phyloP scores from a whole-genome alignment of 352 stramenopile species.

The Hyaloperonospora arabidopsidis region DNA sequence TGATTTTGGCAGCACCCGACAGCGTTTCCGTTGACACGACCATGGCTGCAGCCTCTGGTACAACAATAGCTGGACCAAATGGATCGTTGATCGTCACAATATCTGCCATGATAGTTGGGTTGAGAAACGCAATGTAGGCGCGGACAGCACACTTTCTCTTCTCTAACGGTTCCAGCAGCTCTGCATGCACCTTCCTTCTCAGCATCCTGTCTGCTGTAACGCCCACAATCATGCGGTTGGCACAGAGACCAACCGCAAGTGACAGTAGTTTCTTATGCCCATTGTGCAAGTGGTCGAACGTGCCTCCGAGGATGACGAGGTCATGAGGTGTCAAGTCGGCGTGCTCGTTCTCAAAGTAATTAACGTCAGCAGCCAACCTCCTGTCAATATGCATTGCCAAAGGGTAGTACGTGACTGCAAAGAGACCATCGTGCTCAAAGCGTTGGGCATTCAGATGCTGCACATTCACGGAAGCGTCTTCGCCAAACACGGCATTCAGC shows the following conservation, averaged over 20 bases:
- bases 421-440: constrained; percentile 45
- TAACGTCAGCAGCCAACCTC: constrained; percentile 39
- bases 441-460: constrained; percentile 58
- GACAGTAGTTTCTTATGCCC: constrained; percentile 88
- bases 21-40: constrained; percentile 85
- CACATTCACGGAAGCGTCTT: constrained; percentile 52
- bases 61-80: constrained; percentile 76
- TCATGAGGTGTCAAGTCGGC: constrained; percentile 45
- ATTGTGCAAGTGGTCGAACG: constrained; percentile 88
- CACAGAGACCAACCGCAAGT: constrained; percentile 54
- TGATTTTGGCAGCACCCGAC: constrained; percentile 73
- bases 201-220: constrained; percentile 80
- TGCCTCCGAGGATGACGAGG: constrained; percentile 71
- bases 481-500: constrained; percentile 58
- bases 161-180: constrained; percentile 62
- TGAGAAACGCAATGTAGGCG: constrained; percentile 57
- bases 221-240: constrained; percentile 50
- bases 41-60: constrained; percentile 60
- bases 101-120: constrained; percentile 50
- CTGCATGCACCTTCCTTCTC: constrained; percentile 57
- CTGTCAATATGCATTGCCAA: constrained; percentile 44
- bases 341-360: constrained; percentile 75
- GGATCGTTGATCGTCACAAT: constrained; percentile 79
- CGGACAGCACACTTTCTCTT: constrained; percentile 49
- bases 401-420: constrained; percentile 57